A percentile compares a stretch with the other conserved stretches of the same genome.
Evolutionary conservation across 129 eudicot genomes (phyloP).

Genomic region (Centaurea solstitialis): DNA sequence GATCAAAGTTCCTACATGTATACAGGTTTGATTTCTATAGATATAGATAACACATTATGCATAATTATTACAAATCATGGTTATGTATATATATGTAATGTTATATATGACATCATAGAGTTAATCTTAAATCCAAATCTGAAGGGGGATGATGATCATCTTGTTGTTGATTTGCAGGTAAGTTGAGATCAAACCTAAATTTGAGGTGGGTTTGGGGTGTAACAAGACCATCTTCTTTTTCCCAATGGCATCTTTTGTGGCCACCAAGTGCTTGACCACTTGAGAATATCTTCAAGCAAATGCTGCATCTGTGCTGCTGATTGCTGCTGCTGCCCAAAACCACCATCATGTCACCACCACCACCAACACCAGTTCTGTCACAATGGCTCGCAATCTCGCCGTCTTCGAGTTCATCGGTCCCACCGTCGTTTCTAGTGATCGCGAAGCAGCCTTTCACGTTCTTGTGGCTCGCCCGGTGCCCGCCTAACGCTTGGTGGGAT

Average conservation of each 20-base stretch:
- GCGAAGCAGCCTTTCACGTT: conserved; percentile 79
- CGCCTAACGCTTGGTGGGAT: conserved; percentile 94
- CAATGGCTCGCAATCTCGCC: conserved; percentile 10
- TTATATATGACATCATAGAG: conserved; percentile 18
- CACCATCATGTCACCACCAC: neutral
- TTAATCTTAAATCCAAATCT: conserved; percentile 36
- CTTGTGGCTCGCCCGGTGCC: conserved; percentile 91
- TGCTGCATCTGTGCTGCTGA: conserved; percentile 56
- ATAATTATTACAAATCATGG: conserved; percentile 17
- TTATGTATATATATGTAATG: conserved; percentile 18
- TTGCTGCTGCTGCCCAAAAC: conserved; percentile 22
- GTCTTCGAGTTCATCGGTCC: conserved; percentile 16
- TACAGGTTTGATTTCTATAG: neutral
- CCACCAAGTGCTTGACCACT: conserved; percentile 82
- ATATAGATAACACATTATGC: neutral
- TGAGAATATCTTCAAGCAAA: conserved; percentile 50
- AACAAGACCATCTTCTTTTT: conserved; percentile 26
- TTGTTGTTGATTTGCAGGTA: conserved; percentile 25
- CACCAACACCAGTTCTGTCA: conserved; percentile 5
- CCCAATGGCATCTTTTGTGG: conserved; percentile 73
- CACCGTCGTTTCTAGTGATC: conserved; percentile 22
- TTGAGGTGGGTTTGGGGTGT: neutral
- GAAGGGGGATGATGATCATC: conserved; percentile 23
- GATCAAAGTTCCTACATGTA: neutral
- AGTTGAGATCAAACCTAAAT: conserved; percentile 31